A percentile compares a stretch with the other conserved stretches of the same genome.
These are phyloP conservation scores for Triangularia setosa DNA, from an alignment of 2,329 filamentous ascomycete species.

Conservation along the genomic window DNA sequence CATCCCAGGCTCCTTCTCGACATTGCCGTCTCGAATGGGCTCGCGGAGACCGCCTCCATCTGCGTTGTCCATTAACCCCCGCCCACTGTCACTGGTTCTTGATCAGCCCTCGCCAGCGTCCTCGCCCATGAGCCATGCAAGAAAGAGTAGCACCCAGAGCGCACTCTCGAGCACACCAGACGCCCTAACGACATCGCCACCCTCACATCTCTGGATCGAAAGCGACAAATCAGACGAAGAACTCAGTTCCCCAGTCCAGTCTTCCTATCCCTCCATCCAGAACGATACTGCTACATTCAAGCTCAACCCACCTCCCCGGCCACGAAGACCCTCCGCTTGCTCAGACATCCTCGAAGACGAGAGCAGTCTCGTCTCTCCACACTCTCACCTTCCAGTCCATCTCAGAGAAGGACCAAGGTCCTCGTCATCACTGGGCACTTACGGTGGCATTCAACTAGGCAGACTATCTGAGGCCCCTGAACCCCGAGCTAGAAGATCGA, in stretches of 20 bases:
- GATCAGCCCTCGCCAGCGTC: constrained; percentile 48
- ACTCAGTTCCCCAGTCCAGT: not conserved
- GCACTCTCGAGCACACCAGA: constrained; percentile 16
- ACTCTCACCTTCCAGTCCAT: not conserved
- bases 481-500: constrained; percentile 24
- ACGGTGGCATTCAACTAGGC: constrained; percentile 22
- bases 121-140: constrained; percentile 14
- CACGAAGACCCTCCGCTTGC: constrained; percentile 1
- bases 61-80: constrained; percentile 42
- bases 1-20: constrained; percentile 14
- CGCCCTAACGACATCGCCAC: constrained; percentile 23
- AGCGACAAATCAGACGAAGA: not conserved
- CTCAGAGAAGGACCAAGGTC: constrained; percentile 23
- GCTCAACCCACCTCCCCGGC: not conserved
- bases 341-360: not conserved
- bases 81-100: constrained; percentile 51
- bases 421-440: constrained; percentile 34
- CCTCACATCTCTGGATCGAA: constrained; percentile 18
- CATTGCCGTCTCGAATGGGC: constrained; percentile 14
- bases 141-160: constrained; percentile 9
- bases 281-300: not conserved
- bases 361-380: not conserved
- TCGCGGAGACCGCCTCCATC: constrained; percentile 41
- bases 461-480: constrained; percentile 17
- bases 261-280: not conserved